Evolutionary conservation across 2,329 filamentous ascomycete species (phyloP).

Genomic region (Phyllosticta ampelicida): DNA sequence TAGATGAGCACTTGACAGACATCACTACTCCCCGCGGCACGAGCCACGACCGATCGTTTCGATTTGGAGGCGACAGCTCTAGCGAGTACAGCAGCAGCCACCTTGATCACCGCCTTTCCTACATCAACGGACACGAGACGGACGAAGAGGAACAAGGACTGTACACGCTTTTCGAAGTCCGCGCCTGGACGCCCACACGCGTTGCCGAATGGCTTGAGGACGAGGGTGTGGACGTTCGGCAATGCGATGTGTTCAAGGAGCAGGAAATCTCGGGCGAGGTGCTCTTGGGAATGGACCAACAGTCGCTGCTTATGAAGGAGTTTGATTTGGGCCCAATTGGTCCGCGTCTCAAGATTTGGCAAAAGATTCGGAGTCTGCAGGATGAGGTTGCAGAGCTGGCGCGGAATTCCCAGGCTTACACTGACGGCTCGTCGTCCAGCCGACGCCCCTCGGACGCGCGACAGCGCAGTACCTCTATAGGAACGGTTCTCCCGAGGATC

Average conservation of each 20-base stretch:
- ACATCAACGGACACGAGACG: conserved; percentile 88
- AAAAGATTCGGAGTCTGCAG: conserved; percentile 86
- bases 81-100: conserved; percentile 71
- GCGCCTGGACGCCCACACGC: conserved; percentile 65
- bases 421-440: background rate
- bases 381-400: conserved; percentile 54
- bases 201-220: conserved; percentile 86
- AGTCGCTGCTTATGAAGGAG: conserved; percentile 88
- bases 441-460: background rate
- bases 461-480: conserved; percentile 26
- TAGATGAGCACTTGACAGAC: conserved; percentile 93
- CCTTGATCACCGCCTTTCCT: conserved; percentile 66
- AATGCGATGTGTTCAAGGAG: conserved; percentile 89
- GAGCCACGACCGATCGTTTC: conserved; percentile 40
- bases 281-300: conserved; percentile 86
- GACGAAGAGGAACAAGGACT: conserved; percentile 75
- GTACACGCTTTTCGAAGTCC: conserved; percentile 65
- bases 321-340: conserved; percentile 90
- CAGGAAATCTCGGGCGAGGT: conserved; percentile 96
- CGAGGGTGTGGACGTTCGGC: conserved; percentile 71
- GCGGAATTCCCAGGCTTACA: background rate
- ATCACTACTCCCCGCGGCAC: conserved; percentile 54
- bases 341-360: conserved; percentile 83
- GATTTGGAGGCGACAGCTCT: conserved; percentile 55
- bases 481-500: conserved; percentile 28